These are phyloP conservation scores for Rutstroemia sp. DNA, from an alignment of 2,329 filamentous ascomycete species.

Conservation along the genomic window DNA sequence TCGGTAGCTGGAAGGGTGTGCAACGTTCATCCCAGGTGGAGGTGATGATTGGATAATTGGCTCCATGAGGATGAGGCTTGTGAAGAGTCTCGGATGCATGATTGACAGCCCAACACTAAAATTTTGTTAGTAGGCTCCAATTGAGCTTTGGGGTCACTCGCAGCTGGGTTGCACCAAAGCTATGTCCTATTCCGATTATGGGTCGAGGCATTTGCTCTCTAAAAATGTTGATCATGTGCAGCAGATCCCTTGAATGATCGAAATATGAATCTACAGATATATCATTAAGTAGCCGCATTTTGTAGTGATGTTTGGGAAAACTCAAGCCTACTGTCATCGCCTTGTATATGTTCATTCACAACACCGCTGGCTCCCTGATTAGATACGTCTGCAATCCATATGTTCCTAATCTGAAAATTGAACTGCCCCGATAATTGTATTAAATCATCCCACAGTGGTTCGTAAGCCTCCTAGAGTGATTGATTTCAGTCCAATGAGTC, in stretches of 20 bases:
- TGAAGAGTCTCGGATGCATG: not conserved
- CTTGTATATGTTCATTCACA: constrained; percentile 67
- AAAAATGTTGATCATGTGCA: constrained; percentile 80
- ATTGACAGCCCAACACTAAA: not conserved
- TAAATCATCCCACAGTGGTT: constrained; percentile 78
- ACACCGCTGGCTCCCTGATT: constrained; percentile 75
- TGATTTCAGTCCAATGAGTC: not conserved
- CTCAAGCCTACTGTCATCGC: constrained; percentile 60
- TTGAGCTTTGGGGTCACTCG: constrained; percentile 49
- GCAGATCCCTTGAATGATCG: constrained; percentile 77
- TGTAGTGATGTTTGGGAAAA: not conserved
- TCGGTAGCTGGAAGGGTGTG: constrained; percentile 33
- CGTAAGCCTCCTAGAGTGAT: constrained; percentile 70
- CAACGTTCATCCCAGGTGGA: not conserved
- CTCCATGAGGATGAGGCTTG: not conserved
- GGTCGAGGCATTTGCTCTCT: constrained; percentile 70
- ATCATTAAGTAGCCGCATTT: constrained; percentile 28
- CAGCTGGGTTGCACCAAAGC: constrained; percentile 62
- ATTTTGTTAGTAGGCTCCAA: not conserved
- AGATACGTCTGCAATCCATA: constrained; percentile 85
- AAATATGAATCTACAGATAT: constrained; percentile 47
- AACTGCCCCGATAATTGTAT: constrained; percentile 32
- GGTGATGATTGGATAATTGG: not conserved
- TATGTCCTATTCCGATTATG: constrained; percentile 82
- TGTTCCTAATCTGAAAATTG: constrained; percentile 57